Conservation (phyloP, 805 yeast species). For the Wickerhamiella cacticola region DNA sequence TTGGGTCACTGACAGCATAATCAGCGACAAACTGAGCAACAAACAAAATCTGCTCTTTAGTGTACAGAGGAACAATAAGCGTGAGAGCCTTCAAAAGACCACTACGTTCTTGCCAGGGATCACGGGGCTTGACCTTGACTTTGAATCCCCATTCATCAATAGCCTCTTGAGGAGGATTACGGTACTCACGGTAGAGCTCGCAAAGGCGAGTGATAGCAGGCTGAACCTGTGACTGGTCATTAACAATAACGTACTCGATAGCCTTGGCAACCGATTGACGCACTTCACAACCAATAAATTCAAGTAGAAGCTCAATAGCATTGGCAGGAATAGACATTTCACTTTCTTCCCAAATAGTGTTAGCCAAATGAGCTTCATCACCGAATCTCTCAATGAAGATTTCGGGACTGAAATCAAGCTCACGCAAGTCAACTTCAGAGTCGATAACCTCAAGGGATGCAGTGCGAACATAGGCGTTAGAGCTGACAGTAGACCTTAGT, state of each 20-base stretch:
- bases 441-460: slow-evolving; percentile 76
- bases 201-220: slow-evolving; percentile 37
- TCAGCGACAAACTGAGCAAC: slow-evolving; percentile 35
- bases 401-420: slow-evolving; percentile 45
- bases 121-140: slow-evolving; percentile 51
- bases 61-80: slow-evolving; percentile 40
- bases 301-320: slow-evolving; percentile 38
- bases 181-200: slow-evolving; percentile 56
- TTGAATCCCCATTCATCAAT: slow-evolving; percentile 71
- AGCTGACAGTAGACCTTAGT: slow-evolving; percentile 43
- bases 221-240: slow-evolving; percentile 26
- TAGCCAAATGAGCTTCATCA: slow-evolving; percentile 56
- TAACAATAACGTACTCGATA: slow-evolving; percentile 39
- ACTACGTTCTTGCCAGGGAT: slow-evolving; percentile 74
- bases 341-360: slow-evolving; percentile 70
- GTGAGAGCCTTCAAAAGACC: slow-evolving; percentile 64
- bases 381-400: slow-evolving; percentile 72
- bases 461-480: slow-evolving; percentile 60
- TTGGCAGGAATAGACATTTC: slow-evolving; percentile 29
- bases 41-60: slow-evolving; percentile 16
- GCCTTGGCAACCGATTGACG: slow-evolving; percentile 65
- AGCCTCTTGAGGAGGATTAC: slow-evolving; percentile 31
- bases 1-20: slow-evolving; percentile 63
- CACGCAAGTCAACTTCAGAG: slow-evolving; percentile 49
- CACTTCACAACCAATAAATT: slow-evolving; percentile 43